Percentiles rank a stretch among this genome's conserved stretches.
Evolutionary conservation across 176 grass and related monocot species (phyloP).

Genomic region (Zoysia pacifica): DNA sequence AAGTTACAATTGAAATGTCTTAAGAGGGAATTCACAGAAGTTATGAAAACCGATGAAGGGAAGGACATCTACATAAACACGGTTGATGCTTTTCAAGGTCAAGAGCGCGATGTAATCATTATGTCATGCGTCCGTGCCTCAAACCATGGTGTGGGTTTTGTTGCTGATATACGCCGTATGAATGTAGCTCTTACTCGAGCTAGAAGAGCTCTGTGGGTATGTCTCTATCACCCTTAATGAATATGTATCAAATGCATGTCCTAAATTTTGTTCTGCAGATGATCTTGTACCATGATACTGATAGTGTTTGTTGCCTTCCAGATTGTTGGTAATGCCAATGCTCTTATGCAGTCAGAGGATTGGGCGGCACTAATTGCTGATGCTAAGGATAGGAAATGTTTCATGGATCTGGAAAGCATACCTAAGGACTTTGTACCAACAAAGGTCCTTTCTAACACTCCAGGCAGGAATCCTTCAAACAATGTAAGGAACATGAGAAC

Average conservation of each 20-base stretch:
- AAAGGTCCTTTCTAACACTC: conserved; percentile 57
- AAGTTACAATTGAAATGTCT: conserved; percentile 98
- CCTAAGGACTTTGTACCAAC: conserved; percentile 76
- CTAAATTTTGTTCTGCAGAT: not conserved
- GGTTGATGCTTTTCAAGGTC: conserved; percentile 98
- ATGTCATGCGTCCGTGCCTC: conserved; percentile 99
- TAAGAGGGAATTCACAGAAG: conserved; percentile 85
- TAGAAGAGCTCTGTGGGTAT: conserved; percentile 91
- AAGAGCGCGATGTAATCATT: conserved; percentile 98
- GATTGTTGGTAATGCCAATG: conserved; percentile 98
- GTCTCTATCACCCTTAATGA: not conserved
- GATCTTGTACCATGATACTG: conserved; percentile 16
- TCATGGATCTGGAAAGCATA: conserved; percentile 79
- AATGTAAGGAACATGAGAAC: conserved; percentile 69
- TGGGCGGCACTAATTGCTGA: conserved; percentile 87
- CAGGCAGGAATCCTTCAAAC: conserved; percentile 56
- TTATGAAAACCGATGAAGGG: conserved; percentile 85
- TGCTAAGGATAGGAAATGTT: conserved; percentile 93
- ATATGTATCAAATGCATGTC: not conserved
- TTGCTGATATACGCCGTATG: conserved; percentile 98
- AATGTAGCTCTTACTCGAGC: conserved; percentile 99
- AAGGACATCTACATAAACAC: conserved; percentile 99
- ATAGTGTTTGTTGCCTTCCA: conserved; percentile 44
- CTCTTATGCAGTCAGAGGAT: conserved; percentile 88
- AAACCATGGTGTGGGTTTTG: conserved; percentile 94